Percentiles rank a stretch among this genome's conserved stretches.
These are phyloP conservation scores for Phialophora macrospora DNA, from an alignment of 2,329 filamentous ascomycete species.

Conservation along the genomic window DNA sequence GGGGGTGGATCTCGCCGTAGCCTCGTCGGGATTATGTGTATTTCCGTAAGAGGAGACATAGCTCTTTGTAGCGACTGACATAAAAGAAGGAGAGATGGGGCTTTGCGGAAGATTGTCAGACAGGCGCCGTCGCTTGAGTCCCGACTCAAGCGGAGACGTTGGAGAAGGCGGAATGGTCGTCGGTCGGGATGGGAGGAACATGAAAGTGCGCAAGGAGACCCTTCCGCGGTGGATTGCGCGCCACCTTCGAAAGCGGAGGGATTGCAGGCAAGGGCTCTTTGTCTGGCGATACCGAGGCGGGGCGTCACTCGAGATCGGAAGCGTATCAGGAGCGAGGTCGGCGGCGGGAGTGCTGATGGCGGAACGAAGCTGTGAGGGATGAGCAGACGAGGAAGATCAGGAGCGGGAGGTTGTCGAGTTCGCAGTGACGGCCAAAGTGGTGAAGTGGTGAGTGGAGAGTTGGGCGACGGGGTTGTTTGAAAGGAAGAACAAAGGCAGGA, in stretches of 20 bases:
- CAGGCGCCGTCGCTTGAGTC: slow-evolving; percentile 43
- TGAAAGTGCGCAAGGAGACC: slow-evolving; percentile 31
- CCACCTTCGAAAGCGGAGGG: slow-evolving; percentile 21
- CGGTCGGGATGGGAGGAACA: slow-evolving; percentile 39
- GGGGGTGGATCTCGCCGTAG: slow-evolving; percentile 47
- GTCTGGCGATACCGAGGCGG: slow-evolving; percentile 9
- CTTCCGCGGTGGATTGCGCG: slow-evolving; percentile 22
- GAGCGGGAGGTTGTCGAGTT: background rate
- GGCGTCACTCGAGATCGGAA: slow-evolving; percentile 17
- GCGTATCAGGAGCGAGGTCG: slow-evolving; percentile 16
- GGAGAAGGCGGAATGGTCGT: slow-evolving; percentile 50
- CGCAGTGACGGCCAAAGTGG: background rate
- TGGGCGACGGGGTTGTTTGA: slow-evolving; percentile 9
- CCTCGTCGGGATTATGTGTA: slow-evolving; percentile 45
- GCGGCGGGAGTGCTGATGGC: slow-evolving; percentile 3
- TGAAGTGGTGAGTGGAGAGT: slow-evolving; percentile 15
- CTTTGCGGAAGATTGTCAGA: slow-evolving; percentile 34
- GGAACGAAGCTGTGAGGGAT: slow-evolving; percentile 2
- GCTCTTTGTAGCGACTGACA: slow-evolving; percentile 56
- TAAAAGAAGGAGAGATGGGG: slow-evolving; percentile 52
- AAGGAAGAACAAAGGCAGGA: slow-evolving; percentile 15
- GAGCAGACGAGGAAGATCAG: background rate
- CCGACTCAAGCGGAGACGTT: slow-evolving; percentile 49
- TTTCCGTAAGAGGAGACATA: slow-evolving; percentile 54
- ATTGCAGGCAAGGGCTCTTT: slow-evolving; percentile 12